Percentiles rank a stretch among this genome's conserved stretches.
These are phyloP conservation scores for Aspergillus heteromorphus DNA, from an alignment of 495 filamentous ascomycete genomes.

Conservation along the genomic window DNA sequence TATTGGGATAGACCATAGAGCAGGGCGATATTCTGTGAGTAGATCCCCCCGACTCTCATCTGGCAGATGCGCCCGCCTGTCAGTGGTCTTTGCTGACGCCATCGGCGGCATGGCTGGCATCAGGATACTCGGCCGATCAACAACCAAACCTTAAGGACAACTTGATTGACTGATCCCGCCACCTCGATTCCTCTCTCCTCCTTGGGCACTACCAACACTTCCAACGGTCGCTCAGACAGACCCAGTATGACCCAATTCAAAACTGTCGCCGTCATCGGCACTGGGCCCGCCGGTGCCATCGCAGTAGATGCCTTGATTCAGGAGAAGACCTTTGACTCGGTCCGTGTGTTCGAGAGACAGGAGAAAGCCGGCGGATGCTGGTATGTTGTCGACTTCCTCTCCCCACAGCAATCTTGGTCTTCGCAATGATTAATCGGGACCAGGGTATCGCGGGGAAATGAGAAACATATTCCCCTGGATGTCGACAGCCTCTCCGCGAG, in stretches of 20 bases:
- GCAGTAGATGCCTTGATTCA: constrained; percentile 51
- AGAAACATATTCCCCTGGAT: constrained; percentile 26
- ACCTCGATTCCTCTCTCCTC: background rate
- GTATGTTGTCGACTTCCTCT: constrained; percentile 25
- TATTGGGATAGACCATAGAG: background rate
- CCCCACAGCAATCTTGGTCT: background rate
- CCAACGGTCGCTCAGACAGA: background rate
- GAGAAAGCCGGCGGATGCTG: constrained; percentile 55
- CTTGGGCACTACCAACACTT: background rate
- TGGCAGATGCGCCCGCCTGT: background rate
- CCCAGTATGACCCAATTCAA: constrained; percentile 30
- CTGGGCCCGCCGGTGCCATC: constrained; percentile 55
- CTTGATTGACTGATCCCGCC: background rate
- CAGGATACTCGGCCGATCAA: background rate
- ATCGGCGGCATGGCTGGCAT: background rate
- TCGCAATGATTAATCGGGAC: background rate
- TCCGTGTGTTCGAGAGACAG: constrained; percentile 56
- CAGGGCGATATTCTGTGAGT: background rate
- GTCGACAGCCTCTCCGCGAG: constrained; percentile 38
- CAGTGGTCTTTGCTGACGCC: background rate
- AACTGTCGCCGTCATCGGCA: constrained; percentile 54
- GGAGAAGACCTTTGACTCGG: constrained; percentile 50
- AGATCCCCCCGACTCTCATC: no score
- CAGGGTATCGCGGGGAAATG: constrained; percentile 39
- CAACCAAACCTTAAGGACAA: background rate